A percentile compares a stretch with the other conserved stretches of the same genome.
Evolutionary conservation across 2,329 filamentous ascomycete species (phyloP).

Genomic region (Ceratocystis diversiconidia): DNA sequence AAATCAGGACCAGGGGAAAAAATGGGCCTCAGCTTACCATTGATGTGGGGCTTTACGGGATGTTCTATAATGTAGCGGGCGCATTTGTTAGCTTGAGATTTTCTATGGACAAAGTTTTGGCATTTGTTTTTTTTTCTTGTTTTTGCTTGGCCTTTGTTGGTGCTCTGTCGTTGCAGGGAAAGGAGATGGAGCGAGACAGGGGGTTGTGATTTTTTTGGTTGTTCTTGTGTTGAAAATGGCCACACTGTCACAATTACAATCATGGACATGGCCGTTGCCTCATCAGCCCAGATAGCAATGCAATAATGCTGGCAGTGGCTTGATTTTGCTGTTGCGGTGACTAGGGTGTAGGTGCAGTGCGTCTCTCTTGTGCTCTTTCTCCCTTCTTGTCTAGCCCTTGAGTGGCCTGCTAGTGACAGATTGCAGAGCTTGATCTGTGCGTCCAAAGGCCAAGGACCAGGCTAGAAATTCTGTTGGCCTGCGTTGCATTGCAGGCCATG

Average conservation of each 20-base stretch:
- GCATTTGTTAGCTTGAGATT: constrained; percentile 25
- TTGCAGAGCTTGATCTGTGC: not conserved
- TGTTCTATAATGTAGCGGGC: constrained; percentile 38
- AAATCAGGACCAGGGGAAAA: constrained; percentile 19
- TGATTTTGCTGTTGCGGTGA: too few species aligned
- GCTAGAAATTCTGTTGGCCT: not conserved
- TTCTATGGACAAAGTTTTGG: constrained; percentile 8
- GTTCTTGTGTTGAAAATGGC: too few species aligned
- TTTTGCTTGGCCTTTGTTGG: not conserved
- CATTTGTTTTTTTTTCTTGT: not conserved
- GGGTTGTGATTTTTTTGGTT: too few species aligned
- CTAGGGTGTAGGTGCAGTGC: not conserved
- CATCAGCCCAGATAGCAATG: too few species aligned
- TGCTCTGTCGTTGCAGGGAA: not conserved
- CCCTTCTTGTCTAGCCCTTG: not conserved
- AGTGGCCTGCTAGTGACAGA: not conserved
- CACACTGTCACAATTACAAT: too few species aligned
- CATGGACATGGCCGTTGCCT: too few species aligned
- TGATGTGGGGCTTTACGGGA: constrained; percentile 53
- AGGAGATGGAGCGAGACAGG: not conserved
- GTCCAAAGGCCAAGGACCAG: not conserved
- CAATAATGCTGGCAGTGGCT: too few species aligned
- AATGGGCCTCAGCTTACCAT: constrained; percentile 34
- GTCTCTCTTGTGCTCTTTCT: too few species aligned
- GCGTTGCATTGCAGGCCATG: not conserved